Evolutionary conservation across 441 rosid genomes (phyloP).

Genomic region (Croton setiger): DNA sequence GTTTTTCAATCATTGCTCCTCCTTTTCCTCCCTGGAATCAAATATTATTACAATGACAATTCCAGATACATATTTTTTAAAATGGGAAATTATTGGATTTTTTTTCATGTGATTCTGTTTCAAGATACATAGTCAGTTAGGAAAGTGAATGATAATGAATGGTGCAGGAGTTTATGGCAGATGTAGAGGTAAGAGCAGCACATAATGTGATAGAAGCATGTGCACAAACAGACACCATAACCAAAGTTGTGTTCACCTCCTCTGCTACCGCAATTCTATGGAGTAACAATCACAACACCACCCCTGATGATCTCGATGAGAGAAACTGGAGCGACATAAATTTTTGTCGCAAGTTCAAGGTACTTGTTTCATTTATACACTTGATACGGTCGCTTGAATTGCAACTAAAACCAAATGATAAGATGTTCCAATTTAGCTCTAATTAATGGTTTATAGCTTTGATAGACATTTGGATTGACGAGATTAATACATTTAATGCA

Average conservation of each 20-base stretch:
- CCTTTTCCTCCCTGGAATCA: background rate
- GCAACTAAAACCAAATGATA: no score
- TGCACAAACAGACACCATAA: conserved; percentile 51
- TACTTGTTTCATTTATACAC: conserved; percentile 5
- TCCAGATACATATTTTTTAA: background rate
- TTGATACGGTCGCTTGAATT: no score
- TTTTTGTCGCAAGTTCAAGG: conserved; percentile 59
- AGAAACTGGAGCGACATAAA: conserved; percentile 50
- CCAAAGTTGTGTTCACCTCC: conserved; percentile 67
- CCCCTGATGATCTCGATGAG: conserved; percentile 39
- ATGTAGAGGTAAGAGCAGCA: conserved; percentile 62
- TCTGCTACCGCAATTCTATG: conserved; percentile 54
- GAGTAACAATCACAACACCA: conserved; percentile 33
- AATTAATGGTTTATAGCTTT: no score
- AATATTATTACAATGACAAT: background rate
- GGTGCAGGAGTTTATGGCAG: conserved; percentile 58
- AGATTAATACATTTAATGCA: conserved; percentile 12
- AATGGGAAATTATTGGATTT: background rate
- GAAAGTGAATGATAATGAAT: background rate
- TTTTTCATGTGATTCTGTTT: background rate
- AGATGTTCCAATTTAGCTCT: no score
- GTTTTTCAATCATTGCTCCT: background rate
- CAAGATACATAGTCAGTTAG: background rate
- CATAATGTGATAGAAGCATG: conserved; percentile 73
- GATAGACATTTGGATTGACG: background rate